Evolutionary conservation across 2,329 filamentous ascomycete genomes (phyloP).

Genomic region (Penicillium frequentans): DNA sequence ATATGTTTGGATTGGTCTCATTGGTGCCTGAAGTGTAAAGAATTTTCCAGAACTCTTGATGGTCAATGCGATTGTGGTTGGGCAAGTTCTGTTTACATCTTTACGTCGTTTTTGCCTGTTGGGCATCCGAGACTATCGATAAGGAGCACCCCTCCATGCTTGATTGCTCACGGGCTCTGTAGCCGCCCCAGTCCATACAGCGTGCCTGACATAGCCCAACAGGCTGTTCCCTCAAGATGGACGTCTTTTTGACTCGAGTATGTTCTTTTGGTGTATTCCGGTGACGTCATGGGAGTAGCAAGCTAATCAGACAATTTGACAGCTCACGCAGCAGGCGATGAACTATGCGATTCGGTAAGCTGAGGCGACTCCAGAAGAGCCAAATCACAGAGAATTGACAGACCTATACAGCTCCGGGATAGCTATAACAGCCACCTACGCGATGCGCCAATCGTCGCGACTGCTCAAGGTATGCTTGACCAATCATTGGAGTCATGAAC

Average conservation of each 20-base stretch:
- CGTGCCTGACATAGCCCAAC: background rate
- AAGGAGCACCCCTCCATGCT: slow-evolving; percentile 17
- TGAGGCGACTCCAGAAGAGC: slow-evolving; percentile 13
- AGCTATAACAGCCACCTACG: slow-evolving; percentile 79
- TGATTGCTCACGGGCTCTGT: slow-evolving; percentile 5
- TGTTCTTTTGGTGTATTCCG: slow-evolving; percentile 2
- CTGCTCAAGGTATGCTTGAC: slow-evolving; percentile 61
- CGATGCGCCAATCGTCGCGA: slow-evolving; percentile 76
- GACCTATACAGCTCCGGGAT: slow-evolving; percentile 64
- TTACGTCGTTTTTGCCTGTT: background rate
- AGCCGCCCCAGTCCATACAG: background rate
- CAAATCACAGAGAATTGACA: slow-evolving; percentile 8
- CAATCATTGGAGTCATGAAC: background rate
- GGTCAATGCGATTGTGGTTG: background rate
- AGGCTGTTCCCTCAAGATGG: slow-evolving; percentile 58
- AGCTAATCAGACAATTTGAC: slow-evolving; percentile 20
- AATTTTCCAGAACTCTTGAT: background rate
- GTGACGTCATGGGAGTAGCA: slow-evolving; percentile 11
- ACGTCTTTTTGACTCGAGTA: slow-evolving; percentile 65
- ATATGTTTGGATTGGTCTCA: background rate
- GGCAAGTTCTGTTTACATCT: background rate
- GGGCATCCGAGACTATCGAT: slow-evolving; percentile 19
- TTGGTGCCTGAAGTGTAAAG: background rate
- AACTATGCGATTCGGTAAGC: slow-evolving; percentile 78
- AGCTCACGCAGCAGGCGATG: slow-evolving; percentile 76